Conservation (phyloP, 2,329 filamentous ascomycete genomes). For the Allantophomopsis lycopodina region DNA sequence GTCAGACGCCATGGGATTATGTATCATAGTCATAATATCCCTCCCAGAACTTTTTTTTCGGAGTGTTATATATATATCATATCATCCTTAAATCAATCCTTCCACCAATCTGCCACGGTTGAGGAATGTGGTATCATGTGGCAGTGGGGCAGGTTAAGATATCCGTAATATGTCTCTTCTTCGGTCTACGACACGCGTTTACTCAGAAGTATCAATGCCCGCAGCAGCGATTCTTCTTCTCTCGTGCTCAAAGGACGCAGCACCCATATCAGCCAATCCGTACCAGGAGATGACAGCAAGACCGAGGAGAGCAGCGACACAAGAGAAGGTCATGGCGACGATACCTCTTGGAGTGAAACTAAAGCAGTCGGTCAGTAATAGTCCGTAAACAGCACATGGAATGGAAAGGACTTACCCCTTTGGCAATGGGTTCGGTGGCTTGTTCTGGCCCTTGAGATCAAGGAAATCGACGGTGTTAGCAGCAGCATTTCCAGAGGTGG, state of each 20-base stretch:
- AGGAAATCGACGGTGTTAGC: slow-evolving; percentile 51
- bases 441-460: slow-evolving; percentile 48
- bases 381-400: not conserved
- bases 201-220: not conserved
- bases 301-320: slow-evolving; percentile 1
- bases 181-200: too few species aligned
- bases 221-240: slow-evolving; percentile 1
- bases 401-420: slow-evolving; percentile 27
- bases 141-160: too few species aligned
- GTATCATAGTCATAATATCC: too few species aligned
- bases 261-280: slow-evolving; percentile 2
- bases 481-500: slow-evolving; percentile 57
- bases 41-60: too few species aligned
- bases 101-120: too few species aligned
- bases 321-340: not conserved
- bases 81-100: too few species aligned
- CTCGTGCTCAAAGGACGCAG: not conserved
- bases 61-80: too few species aligned
- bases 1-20: too few species aligned
- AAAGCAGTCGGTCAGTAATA: not conserved
- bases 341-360: slow-evolving; percentile 2
- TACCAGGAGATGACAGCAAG: slow-evolving; percentile 1
- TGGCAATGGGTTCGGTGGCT: slow-evolving; percentile 40
- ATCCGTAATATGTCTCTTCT: too few species aligned
- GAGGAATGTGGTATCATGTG: too few species aligned